phyloP scores from a whole-genome alignment of 129 eudicot genomes.

The Artemisia argyi region DNA sequence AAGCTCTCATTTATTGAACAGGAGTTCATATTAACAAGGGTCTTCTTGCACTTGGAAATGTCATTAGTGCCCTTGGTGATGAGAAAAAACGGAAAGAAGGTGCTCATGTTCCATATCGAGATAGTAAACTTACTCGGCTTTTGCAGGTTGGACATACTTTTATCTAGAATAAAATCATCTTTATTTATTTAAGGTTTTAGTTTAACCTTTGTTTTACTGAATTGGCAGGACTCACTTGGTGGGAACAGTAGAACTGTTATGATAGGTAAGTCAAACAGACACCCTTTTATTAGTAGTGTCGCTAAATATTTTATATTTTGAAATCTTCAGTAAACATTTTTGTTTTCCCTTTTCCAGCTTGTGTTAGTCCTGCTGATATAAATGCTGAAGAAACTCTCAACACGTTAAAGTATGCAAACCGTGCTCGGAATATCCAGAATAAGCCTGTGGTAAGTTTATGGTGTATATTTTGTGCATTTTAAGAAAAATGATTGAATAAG shows the following conservation, averaged over 20 bases:
- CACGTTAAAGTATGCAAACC: slow-evolving; percentile 98
- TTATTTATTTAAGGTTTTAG: slow-evolving; percentile 18
- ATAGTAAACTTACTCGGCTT: slow-evolving; percentile 96
- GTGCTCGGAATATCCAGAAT: slow-evolving; percentile 97
- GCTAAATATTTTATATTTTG: neutral
- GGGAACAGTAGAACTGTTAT: slow-evolving; percentile 99
- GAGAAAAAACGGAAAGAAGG: slow-evolving; percentile 97
- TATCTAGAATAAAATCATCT: neutral
- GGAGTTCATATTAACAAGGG: slow-evolving; percentile 99
- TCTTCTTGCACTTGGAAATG: slow-evolving; percentile 98
- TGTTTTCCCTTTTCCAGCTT: slow-evolving; percentile 60
- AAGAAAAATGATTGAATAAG: too few species aligned
- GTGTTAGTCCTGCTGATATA: slow-evolving; percentile 99
- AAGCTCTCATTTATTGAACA: slow-evolving; percentile 26
- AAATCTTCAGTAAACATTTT: neutral
- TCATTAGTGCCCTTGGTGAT: slow-evolving; percentile 99
- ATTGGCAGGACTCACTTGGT: slow-evolving; percentile 94
- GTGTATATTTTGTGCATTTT: too few species aligned
- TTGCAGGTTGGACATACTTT: slow-evolving; percentile 65
- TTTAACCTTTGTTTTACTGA: slow-evolving; percentile 18
- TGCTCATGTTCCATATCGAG: slow-evolving; percentile 94
- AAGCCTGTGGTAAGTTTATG: slow-evolving; percentile 82
- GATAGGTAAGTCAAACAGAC: slow-evolving; percentile 61
- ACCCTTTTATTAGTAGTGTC: neutral
- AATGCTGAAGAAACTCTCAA: slow-evolving; percentile 99